Conservation (phyloP, 2,329 filamentous ascomycete genomes). For the Claviceps monticola region DNA sequence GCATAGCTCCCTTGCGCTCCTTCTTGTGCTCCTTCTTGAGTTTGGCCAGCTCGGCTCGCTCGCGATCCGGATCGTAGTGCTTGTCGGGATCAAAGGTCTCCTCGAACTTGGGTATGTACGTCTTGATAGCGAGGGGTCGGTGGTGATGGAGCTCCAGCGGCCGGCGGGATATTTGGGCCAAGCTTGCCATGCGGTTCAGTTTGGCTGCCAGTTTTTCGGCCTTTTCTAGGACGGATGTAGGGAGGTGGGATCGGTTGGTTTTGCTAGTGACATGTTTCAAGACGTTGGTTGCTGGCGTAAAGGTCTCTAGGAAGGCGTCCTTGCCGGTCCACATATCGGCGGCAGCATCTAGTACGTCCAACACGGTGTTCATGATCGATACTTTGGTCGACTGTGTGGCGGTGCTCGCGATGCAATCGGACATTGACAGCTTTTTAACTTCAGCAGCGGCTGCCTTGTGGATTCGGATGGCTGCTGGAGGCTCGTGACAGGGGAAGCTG, state of each 20-base stretch:
- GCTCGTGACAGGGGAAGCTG: conserved; percentile 47
- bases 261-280: conserved; percentile 48
- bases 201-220: conserved; percentile 29
- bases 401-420: conserved; percentile 35
- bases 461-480: conserved; percentile 37
- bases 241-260: conserved; percentile 35
- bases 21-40: conserved; percentile 85
- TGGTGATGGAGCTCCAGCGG: conserved; percentile 85
- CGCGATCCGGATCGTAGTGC: conserved; percentile 92
- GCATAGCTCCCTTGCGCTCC: conserved; percentile 86
- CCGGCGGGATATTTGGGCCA: conserved; percentile 53
- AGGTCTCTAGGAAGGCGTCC: conserved; percentile 65
- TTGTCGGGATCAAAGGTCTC: conserved; percentile 87
- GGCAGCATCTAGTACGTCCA: conserved; percentile 52
- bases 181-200: conserved; percentile 39
- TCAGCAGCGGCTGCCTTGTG: conserved; percentile 24
- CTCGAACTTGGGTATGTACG: conserved; percentile 86
- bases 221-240: conserved; percentile 26
- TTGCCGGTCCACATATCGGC: conserved; percentile 62
- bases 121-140: conserved; percentile 74
- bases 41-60: conserved; percentile 73
- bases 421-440: conserved; percentile 42
- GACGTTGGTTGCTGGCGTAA: conserved; percentile 47
- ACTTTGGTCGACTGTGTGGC: conserved; percentile 33
- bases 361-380: conserved; percentile 46